A percentile compares a stretch with the other conserved stretches of the same genome.
Evolutionary conservation across 2,329 filamentous ascomycete species (phyloP).

Genomic region (Purpureocillium takamizusanense): DNA sequence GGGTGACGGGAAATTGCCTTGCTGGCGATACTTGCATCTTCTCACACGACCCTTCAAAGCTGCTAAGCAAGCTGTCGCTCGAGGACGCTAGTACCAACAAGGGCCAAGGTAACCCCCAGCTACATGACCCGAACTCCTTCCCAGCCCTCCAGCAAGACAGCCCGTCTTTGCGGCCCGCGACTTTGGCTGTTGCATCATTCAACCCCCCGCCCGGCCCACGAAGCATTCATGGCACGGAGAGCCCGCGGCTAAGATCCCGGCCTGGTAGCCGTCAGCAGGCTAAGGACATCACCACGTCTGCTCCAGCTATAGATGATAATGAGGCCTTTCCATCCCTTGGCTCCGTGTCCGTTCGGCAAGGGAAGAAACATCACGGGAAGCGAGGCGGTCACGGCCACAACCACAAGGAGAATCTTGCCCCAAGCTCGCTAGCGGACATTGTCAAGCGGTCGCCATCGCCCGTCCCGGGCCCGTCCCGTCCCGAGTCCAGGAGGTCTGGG

Average conservation of each 20-base stretch:
- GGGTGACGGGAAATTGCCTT: slow-evolving; percentile 90
- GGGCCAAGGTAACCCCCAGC: slow-evolving; percentile 60
- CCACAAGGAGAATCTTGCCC: slow-evolving; percentile 57
- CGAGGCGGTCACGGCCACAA: slow-evolving; percentile 70
- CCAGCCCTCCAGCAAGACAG: slow-evolving; percentile 60
- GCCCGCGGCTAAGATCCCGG: slow-evolving; percentile 68
- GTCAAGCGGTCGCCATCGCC: slow-evolving; percentile 92
- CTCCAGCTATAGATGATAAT: slow-evolving; percentile 80
- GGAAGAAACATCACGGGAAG: slow-evolving; percentile 91
- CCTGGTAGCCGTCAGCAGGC: slow-evolving; percentile 68
- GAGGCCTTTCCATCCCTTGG: slow-evolving; percentile 91
- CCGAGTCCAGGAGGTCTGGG: slow-evolving; percentile 48
- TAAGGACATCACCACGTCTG: slow-evolving; percentile 52
- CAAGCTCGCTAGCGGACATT: slow-evolving; percentile 82
- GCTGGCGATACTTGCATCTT: slow-evolving; percentile 93
- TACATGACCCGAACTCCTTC: slow-evolving; percentile 79
- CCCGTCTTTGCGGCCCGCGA: slow-evolving; percentile 24
- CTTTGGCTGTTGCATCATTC: slow-evolving; percentile 40
- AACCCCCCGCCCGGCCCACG: slow-evolving; percentile 65
- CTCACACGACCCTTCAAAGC: slow-evolving; percentile 84
- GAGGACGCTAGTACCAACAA: slow-evolving; percentile 58
- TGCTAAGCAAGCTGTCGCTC: slow-evolving; percentile 73
- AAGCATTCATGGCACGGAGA: slow-evolving; percentile 49
- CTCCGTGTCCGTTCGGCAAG: slow-evolving; percentile 62
- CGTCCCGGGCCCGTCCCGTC: slow-evolving; percentile 50